Base-by-base conservation (phyloP, 495 filamentous ascomycete genomes). In the Ramalina intermedia region DNA sequence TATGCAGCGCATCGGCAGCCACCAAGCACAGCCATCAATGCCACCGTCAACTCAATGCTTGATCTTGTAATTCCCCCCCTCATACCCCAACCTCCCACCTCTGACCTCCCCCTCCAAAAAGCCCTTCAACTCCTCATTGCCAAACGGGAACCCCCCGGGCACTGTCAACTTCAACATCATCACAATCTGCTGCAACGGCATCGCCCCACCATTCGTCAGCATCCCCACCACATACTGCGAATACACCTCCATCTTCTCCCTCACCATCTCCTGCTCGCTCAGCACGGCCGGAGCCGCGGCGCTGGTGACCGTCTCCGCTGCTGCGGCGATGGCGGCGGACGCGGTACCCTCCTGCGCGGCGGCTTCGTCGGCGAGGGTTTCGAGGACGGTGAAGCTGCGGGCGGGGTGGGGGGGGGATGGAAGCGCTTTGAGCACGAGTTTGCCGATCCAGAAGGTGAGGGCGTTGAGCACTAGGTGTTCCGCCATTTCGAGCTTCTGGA, bases 91-190 rank as follows among this genome's bases (percentile, higher is more conserved):
- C 58, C 78, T 78, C 39, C 81, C 84, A 45, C 70, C 76, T 0
- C 65, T 63, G 3, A 90, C 80, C 79, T 88, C 85, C 50, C 79
- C 74, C 11, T 66, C 74, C 45, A 96, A 61, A 58, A 94, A 87
- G 57, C 82, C 82, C 48, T 76, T 74, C 58, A 96, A 60, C 61
- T 81, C 79, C 55, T 69, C 67, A 59, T 90, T 93, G 57, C 72
- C 76, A 57, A 89, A 94, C 13, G 85, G 79, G 58, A 95, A 96
- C 6, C 86, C 85, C 13, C 85, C 88, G 1, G 82, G 76, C 26
- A 96, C 80, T 24, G 86, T 72, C 71, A 98, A 83, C 61, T 82
- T 84, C 70, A 98, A 69, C 85, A 96, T 94, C 82, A 89, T 90
- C 4, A 79, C 71, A 50, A 98, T 89, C 64, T 85, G 78, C 58